Base-by-base conservation (phyloP, 2,329 filamentous ascomycete genomes). In the Dendrostoma leiphaemia region DNA sequence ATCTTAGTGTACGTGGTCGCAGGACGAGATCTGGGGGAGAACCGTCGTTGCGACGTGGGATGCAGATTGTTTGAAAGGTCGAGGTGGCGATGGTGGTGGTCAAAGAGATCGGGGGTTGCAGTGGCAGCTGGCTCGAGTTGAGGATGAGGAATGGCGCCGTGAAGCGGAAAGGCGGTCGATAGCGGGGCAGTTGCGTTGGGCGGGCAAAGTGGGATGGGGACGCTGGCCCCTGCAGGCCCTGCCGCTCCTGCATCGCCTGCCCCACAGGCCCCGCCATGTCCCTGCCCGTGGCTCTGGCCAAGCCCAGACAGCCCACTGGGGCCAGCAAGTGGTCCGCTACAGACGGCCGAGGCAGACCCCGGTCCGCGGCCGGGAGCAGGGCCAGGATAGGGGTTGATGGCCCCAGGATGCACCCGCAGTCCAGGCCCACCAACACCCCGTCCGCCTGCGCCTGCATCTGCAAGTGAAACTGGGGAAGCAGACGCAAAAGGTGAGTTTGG, bases 1-100 rank as follows among this genome's bases (percentile, higher is more conserved):
- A 76, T 76, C 61, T 72, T 71, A 62, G 65, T 52, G 53, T 50
- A 29, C 15, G 59, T 54, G 12, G 60, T 49, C 19, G 54, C 3
- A 24, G 28, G 21, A 13, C 24, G 24, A 10, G 43, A 8, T 26
- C 28, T 26, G 37, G 53, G 37, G 9, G 38, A 35, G 34, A 53
- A 41, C 6, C 29, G 35, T 5, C 31, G 49, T 32, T 35, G 51
- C 29, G 24, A 32, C 19, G 44, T 38, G 31, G 26, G 24, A 21
- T 48, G 40, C 32, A 54, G 51, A 41, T 58, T 26, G 40, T 35
- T 32, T 35, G 31, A 49, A 54, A 60, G 23, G 58, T 52, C 24
- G 34, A 34, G 26, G 47, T 40, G 59, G 53, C 15, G 58, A 46
- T 15, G 40, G 23, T 35, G 10, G 31, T 35, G 48, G 15, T 37